Evolutionary conservation across 345 rosid genomes (phyloP), one percentile per base, ranked within the genome.

Genomic region (Punica granatum): DNA sequence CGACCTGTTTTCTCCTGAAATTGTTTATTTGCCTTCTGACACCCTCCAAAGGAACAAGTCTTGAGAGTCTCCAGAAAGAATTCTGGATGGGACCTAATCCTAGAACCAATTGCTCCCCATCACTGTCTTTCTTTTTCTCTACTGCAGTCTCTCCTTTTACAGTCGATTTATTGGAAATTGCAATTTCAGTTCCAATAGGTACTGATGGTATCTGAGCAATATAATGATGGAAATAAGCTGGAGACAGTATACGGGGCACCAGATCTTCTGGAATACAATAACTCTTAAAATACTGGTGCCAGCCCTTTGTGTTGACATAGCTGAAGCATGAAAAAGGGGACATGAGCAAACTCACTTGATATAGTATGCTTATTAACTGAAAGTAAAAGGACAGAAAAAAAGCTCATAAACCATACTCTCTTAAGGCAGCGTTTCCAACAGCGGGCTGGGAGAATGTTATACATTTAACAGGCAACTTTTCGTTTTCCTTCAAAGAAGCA

Each of bases 261-360:
- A 93, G 74, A 82, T 93, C 98, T 78, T 93, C 97, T 67, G 97
- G 97, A 70, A 93, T 93, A 76, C 98, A 93, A 77, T 87, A 93
- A 77, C 92, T 93, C 82, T 87, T 90, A 80, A 90, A 93, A 80
- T 87, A 81, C 32, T 89, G 88, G 72, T 93, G 94, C 98, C 98
- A 93, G 49, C 94, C 97, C 78, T 89, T 89, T 69, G 77, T 78
- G 75, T 90, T 86, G 26, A 93, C 98, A 72, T 93, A 89, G 79
- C 98, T 89, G 85, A 68, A 18, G 65, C 43, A 64, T 31, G 26
- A 71, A 44, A 63, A 39, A 21, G 19, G 34, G 15, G 10, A 63
- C 34, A 56, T 56, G 61, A 4, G 54, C 15, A 41, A 66, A 9
- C 34, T 19, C 39, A n/a, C 21, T 33, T 54, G 31, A 19, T 1